These are phyloP conservation scores for Yarrowia phangngaensis DNA, from an alignment of 805 yeast species.

Conservation along the genomic window DNA sequence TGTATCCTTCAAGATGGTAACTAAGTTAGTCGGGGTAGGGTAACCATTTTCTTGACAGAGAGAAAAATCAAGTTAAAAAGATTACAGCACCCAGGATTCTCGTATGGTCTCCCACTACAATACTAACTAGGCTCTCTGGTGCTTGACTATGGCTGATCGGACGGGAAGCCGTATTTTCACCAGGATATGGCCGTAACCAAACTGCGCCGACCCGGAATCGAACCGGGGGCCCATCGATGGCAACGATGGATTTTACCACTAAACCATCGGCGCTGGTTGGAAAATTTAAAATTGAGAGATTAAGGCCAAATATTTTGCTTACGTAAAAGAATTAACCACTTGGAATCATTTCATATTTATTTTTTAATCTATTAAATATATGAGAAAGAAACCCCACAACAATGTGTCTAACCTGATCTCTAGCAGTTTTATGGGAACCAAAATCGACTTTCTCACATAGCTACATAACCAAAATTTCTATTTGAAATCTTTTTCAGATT, in stretches of 20 bases:
- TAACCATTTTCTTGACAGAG: not conserved
- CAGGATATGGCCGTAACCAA: conserved; percentile 27
- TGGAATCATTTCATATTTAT: no score
- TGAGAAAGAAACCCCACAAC: no score
- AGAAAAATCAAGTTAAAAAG: conserved; percentile 13
- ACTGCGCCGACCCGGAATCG: conserved; percentile 25
- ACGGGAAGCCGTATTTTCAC: conserved; percentile 27
- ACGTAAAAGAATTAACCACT: no score
- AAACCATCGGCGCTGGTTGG: conserved; percentile 20
- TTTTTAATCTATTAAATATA: no score
- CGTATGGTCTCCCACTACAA: conserved; percentile 27
- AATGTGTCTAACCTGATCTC: no score
- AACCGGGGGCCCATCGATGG: conserved; percentile 26
- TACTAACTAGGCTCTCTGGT: conserved; percentile 26
- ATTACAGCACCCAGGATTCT: conserved; percentile 27
- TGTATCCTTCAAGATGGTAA: no score
- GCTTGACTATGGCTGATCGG: conserved; percentile 27
- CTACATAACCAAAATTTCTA: no score
- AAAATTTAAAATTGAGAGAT: not conserved
- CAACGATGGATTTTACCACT: conserved; percentile 26
- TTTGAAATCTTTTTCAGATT: no score
- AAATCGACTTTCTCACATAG: no score
- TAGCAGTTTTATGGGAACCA: no score
- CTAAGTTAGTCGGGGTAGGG: no score
- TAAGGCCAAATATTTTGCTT: no score